A percentile compares a stretch with the other conserved stretches of the same genome.
These are phyloP conservation scores for Eimeria acervulina DNA, from an alignment of 169 alveolate species.

Conservation along the genomic window DNA sequence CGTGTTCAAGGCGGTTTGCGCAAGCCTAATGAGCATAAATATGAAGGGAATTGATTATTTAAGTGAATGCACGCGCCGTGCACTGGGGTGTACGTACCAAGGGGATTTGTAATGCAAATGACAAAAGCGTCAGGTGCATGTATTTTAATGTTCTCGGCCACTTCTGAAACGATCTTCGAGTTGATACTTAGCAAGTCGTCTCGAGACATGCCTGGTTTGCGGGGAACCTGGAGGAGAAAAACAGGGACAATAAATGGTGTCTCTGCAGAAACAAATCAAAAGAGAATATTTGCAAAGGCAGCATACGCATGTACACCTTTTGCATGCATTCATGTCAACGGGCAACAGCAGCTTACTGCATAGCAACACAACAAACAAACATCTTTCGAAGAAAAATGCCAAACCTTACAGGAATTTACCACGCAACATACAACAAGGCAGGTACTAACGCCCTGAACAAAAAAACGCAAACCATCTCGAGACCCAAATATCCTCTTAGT, in stretches of 20 bases:
- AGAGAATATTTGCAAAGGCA: not conserved
- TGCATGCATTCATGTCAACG: not conserved
- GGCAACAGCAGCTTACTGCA: not conserved
- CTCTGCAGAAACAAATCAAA: not conserved
- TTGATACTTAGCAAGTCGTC: conserved; percentile 89
- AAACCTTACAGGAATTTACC: too few relatives aligned
- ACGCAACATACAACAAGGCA: too few relatives aligned
- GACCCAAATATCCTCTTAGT: too few relatives aligned
- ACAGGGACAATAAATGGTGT: not conserved
- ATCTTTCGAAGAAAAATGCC: too few relatives aligned
- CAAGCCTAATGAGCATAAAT: not conserved
- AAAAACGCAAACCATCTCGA: too few relatives aligned
- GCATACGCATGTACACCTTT: not conserved
- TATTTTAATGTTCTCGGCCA: conserved; percentile 87
- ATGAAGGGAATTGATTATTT: too few relatives aligned
- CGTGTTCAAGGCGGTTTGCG: too few relatives aligned
- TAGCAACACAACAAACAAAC: too few relatives aligned
- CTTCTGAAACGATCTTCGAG: conserved; percentile 87
- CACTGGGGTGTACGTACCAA: conserved; percentile 76
- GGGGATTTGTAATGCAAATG: conserved; percentile 90
- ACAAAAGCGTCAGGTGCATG: conserved; percentile 90
- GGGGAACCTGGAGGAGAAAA: conserved; percentile 87
- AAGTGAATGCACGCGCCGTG: not conserved
- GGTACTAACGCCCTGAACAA: too few relatives aligned
- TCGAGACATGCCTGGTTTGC: conserved; percentile 92